These are phyloP conservation scores for Paragyromitra xinjiangensis DNA, from an alignment of 495 filamentous ascomycete genomes.

Conservation along the genomic window DNA sequence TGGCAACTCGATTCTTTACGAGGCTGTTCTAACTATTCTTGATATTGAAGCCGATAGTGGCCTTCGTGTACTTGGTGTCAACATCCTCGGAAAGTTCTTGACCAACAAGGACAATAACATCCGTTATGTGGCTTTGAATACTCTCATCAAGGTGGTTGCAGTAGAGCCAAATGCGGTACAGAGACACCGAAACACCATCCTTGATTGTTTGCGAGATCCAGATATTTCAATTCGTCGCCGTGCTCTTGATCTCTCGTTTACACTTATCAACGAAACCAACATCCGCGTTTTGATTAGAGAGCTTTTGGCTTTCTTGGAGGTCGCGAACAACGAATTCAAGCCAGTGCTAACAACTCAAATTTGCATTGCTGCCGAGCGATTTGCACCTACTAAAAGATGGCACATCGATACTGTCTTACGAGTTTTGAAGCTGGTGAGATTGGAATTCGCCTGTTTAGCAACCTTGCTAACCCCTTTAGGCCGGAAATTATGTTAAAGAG, in stretches of 20 bases:
- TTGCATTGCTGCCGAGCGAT: conserved; percentile 93
- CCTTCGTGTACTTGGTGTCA: conserved; percentile 90
- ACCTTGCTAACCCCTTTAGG: conserved; percentile 57
- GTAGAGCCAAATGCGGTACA: conserved; percentile 98
- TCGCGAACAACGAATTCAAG: conserved; percentile 98
- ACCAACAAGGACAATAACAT: conserved; percentile 99
- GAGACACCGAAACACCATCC: conserved; percentile 93
- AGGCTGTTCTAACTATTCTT: conserved; percentile 94
- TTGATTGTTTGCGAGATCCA: conserved; percentile 96
- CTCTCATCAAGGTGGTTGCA: conserved; percentile 95
- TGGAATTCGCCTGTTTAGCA: neutral
- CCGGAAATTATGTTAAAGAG: conserved; percentile 96
- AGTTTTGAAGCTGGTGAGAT: conserved; percentile 76
- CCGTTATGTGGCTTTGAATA: conserved; percentile 96
- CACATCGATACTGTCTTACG: conserved; percentile 96
- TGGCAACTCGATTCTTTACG: conserved; percentile 96
- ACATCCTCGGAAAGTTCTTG: conserved; percentile 97
- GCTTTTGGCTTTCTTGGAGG: conserved; percentile 90
- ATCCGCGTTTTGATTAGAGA: conserved; percentile 92
- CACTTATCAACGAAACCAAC: conserved; percentile 95
- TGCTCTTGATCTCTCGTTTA: conserved; percentile 95
- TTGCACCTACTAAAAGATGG: conserved; percentile 96
- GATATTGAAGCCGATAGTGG: conserved; percentile 98
- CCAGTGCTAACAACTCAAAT: conserved; percentile 96
- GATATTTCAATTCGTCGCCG: conserved; percentile 97